Conservation (phyloP, 495 filamentous ascomycete genomes). For the Aspergillus incahuasiensis region DNA sequence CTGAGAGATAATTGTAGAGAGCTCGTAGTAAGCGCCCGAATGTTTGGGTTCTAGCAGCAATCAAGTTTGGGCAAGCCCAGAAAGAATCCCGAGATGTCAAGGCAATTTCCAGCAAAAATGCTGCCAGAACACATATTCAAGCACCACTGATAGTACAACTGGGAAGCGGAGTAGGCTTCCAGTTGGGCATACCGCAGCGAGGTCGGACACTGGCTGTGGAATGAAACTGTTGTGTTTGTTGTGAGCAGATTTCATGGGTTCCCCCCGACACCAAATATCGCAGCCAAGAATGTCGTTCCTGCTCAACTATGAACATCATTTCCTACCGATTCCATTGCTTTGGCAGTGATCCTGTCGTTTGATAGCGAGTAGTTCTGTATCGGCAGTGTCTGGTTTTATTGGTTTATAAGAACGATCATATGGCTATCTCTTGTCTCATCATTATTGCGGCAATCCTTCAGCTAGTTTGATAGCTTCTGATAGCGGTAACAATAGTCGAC, state of each 20-base stretch:
- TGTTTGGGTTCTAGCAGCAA: not conserved
- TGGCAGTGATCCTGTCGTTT: too few relatives aligned
- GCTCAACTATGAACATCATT: constrained; percentile 6
- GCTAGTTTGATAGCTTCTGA: not conserved
- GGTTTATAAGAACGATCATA: not conserved
- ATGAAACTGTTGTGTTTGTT: constrained; percentile 20
- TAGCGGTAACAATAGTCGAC: not conserved
- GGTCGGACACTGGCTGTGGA: constrained; percentile 12
- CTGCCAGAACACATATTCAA: constrained; percentile 10
- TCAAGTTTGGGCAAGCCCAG: not conserved
- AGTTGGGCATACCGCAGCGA: constrained; percentile 15
- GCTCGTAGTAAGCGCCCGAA: not conserved
- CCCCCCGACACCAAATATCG: constrained; percentile 12
- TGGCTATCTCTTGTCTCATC: not conserved
- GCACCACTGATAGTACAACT: not conserved
- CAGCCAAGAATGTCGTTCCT: constrained; percentile 9
- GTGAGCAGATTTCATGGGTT: constrained; percentile 16
- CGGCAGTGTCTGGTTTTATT: too few relatives aligned
- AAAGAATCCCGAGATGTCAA: not conserved
- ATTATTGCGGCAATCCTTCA: not conserved
- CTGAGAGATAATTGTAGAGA: not conserved
- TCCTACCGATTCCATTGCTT: not conserved
- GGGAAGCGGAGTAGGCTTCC: not conserved
- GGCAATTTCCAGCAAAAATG: constrained; percentile 13
- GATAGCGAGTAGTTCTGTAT: too few relatives aligned